Evolutionary conservation across 306 rosid species (phyloP).

Genomic region (Betula pendula): DNA sequence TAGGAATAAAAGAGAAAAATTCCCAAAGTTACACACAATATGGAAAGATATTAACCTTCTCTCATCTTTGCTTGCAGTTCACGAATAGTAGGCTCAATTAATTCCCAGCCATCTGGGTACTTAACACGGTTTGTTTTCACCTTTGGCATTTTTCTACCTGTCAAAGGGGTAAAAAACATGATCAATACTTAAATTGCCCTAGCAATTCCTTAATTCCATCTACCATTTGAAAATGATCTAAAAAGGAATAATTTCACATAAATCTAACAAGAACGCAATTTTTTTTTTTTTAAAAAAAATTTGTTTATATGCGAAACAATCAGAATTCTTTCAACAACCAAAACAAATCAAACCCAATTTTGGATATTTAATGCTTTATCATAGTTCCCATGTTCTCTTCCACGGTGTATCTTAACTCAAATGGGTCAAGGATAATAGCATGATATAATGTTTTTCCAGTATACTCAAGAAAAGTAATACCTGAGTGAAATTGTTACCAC

Average conservation of each 20-base stretch:
- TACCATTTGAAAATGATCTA: not conserved
- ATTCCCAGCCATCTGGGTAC: conserved; percentile 94
- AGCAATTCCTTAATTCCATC: not conserved
- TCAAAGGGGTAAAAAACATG: conserved; percentile 9
- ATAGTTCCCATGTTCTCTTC: no score
- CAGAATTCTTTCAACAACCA: not conserved
- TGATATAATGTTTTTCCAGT: no score
- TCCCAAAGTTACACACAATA: not conserved
- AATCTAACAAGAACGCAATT: not conserved
- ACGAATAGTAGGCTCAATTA: conserved; percentile 86
- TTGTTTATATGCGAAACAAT: not conserved
- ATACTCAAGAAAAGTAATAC: no score
- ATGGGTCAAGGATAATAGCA: no score
- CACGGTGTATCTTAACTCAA: not conserved
- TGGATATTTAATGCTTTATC: not conserved
- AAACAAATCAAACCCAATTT: not conserved
- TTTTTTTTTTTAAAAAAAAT: not conserved
- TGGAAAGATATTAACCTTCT: conserved; percentile 56
- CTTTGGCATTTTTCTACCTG: conserved; percentile 74
- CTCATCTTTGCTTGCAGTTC: conserved; percentile 98
- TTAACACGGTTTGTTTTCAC: conserved; percentile 86
- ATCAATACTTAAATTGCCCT: not conserved
- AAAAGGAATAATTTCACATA: not conserved
- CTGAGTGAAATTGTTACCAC: no score
- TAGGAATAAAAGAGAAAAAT: not conserved